Percentiles rank a stretch among this genome's conserved stretches.
These are phyloP conservation scores for Ogataea glucozyma DNA, from an alignment of 805 yeast species.

Conservation along the genomic window DNA sequence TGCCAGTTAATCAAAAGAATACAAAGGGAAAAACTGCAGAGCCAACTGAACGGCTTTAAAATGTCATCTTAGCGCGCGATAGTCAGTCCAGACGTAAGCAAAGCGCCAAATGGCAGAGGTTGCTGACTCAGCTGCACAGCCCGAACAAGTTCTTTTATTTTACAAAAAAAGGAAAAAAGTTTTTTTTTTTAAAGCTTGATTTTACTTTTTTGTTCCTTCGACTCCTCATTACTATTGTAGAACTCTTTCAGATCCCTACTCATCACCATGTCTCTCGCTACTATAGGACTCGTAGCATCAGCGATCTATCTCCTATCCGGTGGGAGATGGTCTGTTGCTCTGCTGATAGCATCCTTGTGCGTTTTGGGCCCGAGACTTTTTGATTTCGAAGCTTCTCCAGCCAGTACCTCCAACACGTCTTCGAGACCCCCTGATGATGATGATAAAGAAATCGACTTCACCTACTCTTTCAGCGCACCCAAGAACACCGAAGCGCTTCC, in stretches of 20 bases:
- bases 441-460: constrained; percentile 14
- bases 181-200: not conserved
- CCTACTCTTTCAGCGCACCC: constrained; percentile 7
- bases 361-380: constrained; percentile 10
- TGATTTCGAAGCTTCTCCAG: not conserved
- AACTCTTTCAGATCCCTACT: not conserved
- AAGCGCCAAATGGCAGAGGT: too few species aligned
- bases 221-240: not conserved
- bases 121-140: not conserved
- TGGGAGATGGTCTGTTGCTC: constrained; percentile 42
- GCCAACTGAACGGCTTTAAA: too few species aligned
- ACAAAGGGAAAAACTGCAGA: too few species aligned
- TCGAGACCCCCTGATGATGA: constrained; percentile 4
- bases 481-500: not conserved
- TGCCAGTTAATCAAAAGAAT: too few species aligned
- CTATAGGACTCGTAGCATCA: constrained; percentile 12
- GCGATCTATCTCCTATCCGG: constrained; percentile 39
- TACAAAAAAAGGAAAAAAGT: too few species aligned
- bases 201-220: not conserved
- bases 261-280: not conserved
- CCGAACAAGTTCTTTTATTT: not conserved
- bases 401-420: not conserved
- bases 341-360: constrained; percentile 25
- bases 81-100: too few species aligned
- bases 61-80: not conserved